A percentile compares a stretch with the other conserved stretches of the same genome.
These are phyloP conservation scores for Komagataea norvegica DNA, from an alignment of 1,139 yeast genomes.

Conservation along the genomic window DNA sequence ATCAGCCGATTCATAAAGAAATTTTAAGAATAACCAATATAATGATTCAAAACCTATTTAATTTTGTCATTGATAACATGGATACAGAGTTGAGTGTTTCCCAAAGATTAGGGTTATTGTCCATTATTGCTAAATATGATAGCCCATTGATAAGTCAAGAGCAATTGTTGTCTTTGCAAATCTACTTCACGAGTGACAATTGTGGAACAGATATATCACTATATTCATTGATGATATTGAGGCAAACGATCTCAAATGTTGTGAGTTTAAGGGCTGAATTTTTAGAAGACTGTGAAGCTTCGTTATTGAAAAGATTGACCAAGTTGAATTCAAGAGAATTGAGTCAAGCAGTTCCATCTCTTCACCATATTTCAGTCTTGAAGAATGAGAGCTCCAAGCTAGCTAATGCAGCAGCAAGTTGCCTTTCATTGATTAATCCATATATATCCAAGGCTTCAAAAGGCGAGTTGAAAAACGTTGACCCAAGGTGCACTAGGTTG, in stretches of 20 bases:
- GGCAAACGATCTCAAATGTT: conserved; percentile 41
- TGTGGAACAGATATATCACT: conserved; percentile 37
- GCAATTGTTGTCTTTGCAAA: conserved; percentile 57
- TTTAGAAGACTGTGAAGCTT: conserved; percentile 44
- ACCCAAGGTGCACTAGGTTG: conserved; percentile 50
- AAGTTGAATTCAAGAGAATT: conserved; percentile 55
- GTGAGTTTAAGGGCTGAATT: conserved; percentile 48
- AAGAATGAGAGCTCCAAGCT: conserved; percentile 44
- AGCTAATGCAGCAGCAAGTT: conserved; percentile 57
- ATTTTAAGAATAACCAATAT: conserved; percentile 24
- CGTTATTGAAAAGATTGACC: conserved; percentile 51
- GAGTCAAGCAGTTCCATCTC: conserved; percentile 64
- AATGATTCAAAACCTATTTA: conserved; percentile 28
- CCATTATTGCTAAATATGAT: conserved; percentile 48
- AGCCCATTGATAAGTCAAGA: conserved; percentile 54
- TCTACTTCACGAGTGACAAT: conserved; percentile 49
- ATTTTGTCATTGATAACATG: conserved; percentile 29
- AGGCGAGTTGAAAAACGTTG: conserved; percentile 28
- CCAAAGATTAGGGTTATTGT: conserved; percentile 42
- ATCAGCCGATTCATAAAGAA: conserved; percentile 16
- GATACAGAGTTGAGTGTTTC: conserved; percentile 29
- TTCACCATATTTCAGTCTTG: conserved; percentile 50
- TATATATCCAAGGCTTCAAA: conserved; percentile 34
- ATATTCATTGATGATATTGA: conserved; percentile 51
- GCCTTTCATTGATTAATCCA: conserved; percentile 45